Percentiles rank a stretch among this genome's conserved stretches.
These are phyloP conservation scores for Sclerotinia spermophila DNA, from an alignment of 2,329 filamentous ascomycete species.

Conservation along the genomic window DNA sequence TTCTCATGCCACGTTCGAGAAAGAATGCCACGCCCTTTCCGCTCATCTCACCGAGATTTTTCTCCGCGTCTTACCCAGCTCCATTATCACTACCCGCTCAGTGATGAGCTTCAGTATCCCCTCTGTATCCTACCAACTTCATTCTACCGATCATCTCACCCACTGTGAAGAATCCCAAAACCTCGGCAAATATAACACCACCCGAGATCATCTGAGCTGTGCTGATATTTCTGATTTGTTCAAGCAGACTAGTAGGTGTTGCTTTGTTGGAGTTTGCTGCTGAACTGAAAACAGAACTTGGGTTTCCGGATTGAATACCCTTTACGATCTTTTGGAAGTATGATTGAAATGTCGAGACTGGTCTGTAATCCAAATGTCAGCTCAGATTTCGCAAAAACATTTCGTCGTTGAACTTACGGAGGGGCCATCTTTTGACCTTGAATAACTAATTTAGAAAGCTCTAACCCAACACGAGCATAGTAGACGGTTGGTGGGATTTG, in stretches of 20 bases:
- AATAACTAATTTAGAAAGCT: conserved; percentile 85
- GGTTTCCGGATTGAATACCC: conserved; percentile 59
- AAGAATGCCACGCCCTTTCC: conserved; percentile 18
- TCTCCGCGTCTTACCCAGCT: background rate
- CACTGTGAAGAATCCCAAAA: conserved; percentile 94
- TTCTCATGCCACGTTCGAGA: conserved; percentile 16
- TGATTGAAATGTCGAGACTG: conserved; percentile 75
- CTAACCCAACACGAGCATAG: conserved; percentile 85
- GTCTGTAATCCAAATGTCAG: conserved; percentile 48
- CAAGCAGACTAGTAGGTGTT: conserved; percentile 53
- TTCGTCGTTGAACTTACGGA: conserved; percentile 65
- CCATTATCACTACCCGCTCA: conserved; percentile 37
- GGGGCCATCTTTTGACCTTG: conserved; percentile 86
- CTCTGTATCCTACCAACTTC: conserved; percentile 92
- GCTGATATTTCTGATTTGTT: conserved; percentile 65
- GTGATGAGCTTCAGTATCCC: conserved; percentile 58
- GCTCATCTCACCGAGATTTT: background rate
- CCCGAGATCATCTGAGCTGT: conserved; percentile 66
- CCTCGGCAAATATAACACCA: conserved; percentile 78
- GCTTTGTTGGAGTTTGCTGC: conserved; percentile 44
- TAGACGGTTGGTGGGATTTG: conserved; percentile 83
- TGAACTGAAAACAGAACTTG: conserved; percentile 52
- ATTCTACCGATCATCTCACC: conserved; percentile 95
- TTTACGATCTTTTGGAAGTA: conserved; percentile 77
- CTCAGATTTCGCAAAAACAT: background rate